phyloP scores from a whole-genome alignment of 176 grass and related monocot species.

The Dactylis glomerata region DNA sequence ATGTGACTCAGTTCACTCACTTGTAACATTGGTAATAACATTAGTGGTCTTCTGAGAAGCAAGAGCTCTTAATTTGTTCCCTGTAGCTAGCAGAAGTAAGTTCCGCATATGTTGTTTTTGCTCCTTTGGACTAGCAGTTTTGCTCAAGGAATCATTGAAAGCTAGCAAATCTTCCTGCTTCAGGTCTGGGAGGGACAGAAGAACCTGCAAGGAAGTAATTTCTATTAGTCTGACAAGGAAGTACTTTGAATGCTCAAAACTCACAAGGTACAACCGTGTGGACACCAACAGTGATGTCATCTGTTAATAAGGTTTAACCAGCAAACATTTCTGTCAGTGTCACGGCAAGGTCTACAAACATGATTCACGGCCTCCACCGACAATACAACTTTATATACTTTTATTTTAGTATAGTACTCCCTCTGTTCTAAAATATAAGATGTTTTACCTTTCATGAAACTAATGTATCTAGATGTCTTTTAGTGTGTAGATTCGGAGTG shows the following conservation, averaged over 20 bases:
- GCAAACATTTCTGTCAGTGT: not conserved
- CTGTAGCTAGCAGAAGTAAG: constrained; percentile 90
- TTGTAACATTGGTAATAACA: constrained; percentile 93
- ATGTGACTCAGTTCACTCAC: constrained; percentile 32
- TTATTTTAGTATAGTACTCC: no score
- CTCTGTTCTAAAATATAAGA: no score
- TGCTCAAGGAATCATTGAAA: constrained; percentile 87
- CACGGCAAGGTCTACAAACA: not conserved
- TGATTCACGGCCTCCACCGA: no score
- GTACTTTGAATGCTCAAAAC: not conserved
- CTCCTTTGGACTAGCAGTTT: constrained; percentile 90
- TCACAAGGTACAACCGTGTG: not conserved
- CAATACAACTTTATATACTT: no score
- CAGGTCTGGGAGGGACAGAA: constrained; percentile 69
- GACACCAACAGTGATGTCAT: not conserved
- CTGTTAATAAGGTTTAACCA: not conserved
- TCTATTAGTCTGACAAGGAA: constrained; percentile 25
- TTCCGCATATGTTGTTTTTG: constrained; percentile 82
- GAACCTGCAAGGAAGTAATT: constrained; percentile 54
- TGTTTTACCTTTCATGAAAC: no score
- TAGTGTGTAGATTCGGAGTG: no score
- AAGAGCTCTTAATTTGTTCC: constrained; percentile 92
- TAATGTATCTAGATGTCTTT: no score
- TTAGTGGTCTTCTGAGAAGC: constrained; percentile 78
- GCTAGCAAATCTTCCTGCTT: constrained; percentile 76